Evolutionary conservation across 2,329 filamentous ascomycete species (phyloP).

Genomic region (Nothophoma quercina): DNA sequence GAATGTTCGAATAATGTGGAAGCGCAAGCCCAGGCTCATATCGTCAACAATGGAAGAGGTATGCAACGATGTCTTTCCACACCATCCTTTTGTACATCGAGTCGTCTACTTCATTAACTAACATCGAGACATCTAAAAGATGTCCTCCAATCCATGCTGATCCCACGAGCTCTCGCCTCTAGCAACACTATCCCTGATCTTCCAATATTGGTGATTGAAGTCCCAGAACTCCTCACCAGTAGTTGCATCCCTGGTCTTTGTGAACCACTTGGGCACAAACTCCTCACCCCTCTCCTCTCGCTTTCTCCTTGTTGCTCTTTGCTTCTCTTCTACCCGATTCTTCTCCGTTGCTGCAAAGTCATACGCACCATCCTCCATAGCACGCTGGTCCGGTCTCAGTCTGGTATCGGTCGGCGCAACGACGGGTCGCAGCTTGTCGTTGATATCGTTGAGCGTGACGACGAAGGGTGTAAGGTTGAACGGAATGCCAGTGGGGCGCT

Average conservation of each 20-base stretch:
- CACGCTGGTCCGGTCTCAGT: slow-evolving; percentile 91
- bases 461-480: slow-evolving; percentile 98
- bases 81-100: too few species aligned
- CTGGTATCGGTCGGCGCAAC: slow-evolving; percentile 93
- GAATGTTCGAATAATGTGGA: too few species aligned
- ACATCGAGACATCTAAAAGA: slow-evolving; percentile 64
- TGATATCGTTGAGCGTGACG: slow-evolving; percentile 89
- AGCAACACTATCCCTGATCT: slow-evolving; percentile 71
- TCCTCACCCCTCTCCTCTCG: slow-evolving; percentile 82
- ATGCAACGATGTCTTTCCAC: too few species aligned
- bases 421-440: slow-evolving; percentile 78
- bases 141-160: slow-evolving; percentile 70
- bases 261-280: slow-evolving; percentile 87
- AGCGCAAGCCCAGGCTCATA: too few species aligned
- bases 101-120: too few species aligned
- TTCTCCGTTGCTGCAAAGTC: slow-evolving; percentile 93
- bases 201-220: slow-evolving; percentile 90
- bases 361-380: slow-evolving; percentile 99
- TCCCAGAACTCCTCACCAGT: slow-evolving; percentile 93
- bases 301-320: slow-evolving; percentile 75
- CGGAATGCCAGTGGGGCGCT: slow-evolving; percentile 81
- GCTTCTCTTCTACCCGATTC: slow-evolving; percentile 90
- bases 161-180: slow-evolving; percentile 70
- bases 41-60: too few species aligned
- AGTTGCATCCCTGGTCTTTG: slow-evolving; percentile 72